These are phyloP conservation scores for Paramecium biaurelia DNA, from an alignment of 73 alveolate genomes.

Conservation along the genomic window DNA sequence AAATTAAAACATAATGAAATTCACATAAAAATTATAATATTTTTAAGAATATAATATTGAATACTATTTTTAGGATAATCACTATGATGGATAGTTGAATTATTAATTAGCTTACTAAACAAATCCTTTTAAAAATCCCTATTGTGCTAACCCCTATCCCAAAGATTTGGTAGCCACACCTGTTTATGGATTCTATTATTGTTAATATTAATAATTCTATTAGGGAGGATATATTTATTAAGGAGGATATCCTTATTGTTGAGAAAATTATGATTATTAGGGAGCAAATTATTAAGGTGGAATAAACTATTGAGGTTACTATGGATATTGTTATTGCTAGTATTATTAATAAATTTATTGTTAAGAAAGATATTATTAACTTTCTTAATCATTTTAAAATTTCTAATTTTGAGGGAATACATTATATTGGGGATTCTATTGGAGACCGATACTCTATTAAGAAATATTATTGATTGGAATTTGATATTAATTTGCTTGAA, in stretches of 20 bases:
- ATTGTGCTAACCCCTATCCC: not conserved
- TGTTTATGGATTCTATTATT: not conserved
- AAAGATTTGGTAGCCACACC: not conserved
- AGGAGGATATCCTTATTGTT: not conserved
- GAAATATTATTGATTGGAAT: not conserved
- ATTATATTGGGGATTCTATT: not conserved
- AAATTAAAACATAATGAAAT: not conserved
- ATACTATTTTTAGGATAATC: not conserved
- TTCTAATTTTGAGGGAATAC: not conserved
- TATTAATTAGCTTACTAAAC: not conserved
- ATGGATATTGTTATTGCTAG: not conserved
- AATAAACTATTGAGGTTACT: not conserved
- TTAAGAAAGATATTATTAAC: not conserved
- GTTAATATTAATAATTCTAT: not conserved
- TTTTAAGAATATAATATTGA: not conserved
- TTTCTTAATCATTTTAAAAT: not conserved
- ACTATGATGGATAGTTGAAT: not conserved
- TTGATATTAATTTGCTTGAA: not conserved
- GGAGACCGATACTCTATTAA: not conserved
- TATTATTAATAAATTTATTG: not conserved
- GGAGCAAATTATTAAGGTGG: not conserved
- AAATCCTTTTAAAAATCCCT: conserved; percentile 6
- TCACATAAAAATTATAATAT: not conserved
- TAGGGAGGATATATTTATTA: not conserved
- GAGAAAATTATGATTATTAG: not conserved